Conservation (phyloP, 2,329 filamentous ascomycete species). For the Monilinia vaccinii-corymbosi region DNA sequence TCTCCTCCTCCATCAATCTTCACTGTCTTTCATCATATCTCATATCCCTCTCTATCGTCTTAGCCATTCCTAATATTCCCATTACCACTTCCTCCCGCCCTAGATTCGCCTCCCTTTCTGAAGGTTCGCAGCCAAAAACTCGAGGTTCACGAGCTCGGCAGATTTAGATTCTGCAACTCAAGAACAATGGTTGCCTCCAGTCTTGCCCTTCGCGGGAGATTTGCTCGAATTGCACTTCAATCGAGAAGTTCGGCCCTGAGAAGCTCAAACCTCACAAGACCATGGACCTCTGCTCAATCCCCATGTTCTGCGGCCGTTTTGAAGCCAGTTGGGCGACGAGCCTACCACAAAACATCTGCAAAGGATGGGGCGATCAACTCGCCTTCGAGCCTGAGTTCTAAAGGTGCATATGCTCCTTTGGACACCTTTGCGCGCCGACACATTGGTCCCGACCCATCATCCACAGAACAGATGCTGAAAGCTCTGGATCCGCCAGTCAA, state of each 20-base stretch:
- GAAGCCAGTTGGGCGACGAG: constrained; percentile 20
- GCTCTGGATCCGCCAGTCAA: constrained; percentile 64
- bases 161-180: neutral
- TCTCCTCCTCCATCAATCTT: neutral
- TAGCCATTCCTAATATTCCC: constrained; percentile 14
- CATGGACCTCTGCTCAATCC: constrained; percentile 19
- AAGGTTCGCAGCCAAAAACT: neutral
- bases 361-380: constrained; percentile 22
- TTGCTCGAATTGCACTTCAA: constrained; percentile 18
- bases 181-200: constrained; percentile 21
- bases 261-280: constrained; percentile 17
- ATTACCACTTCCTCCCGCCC: no score
- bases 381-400: constrained; percentile 15
- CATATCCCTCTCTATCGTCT: neutral
- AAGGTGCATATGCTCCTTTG: constrained; percentile 37
- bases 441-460: constrained; percentile 69
- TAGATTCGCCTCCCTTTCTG: neutral
- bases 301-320: constrained; percentile 10
- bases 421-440: constrained; percentile 68
- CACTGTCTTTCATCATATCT: neutral
- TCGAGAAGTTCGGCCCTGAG: constrained; percentile 11
- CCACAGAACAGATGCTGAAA: constrained; percentile 70
- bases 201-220: constrained; percentile 20
- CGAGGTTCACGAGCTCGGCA: neutral
- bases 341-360: constrained; percentile 29